Conservation (phyloP, 108 stramenopile genomes). For the Seminavis robusta region DNA sequence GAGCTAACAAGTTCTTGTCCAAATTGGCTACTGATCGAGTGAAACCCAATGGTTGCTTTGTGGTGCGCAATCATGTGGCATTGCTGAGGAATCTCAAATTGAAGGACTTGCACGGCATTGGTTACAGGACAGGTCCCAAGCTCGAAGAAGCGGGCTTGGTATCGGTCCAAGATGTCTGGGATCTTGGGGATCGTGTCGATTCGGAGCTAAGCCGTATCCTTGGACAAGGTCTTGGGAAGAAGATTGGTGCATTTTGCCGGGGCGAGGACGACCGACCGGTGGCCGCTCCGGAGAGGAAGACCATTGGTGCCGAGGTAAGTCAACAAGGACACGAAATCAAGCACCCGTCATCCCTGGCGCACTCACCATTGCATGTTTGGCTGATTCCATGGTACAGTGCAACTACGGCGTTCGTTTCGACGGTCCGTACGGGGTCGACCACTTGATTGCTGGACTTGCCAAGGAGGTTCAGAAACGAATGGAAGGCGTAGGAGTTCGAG, state of each 20-base stretch:
- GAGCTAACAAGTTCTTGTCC: slow-evolving; percentile 81
- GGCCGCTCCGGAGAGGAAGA: slow-evolving; percentile 69
- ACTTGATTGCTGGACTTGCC: slow-evolving; percentile 75
- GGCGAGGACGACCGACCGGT: slow-evolving; percentile 87
- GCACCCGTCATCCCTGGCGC: background rate
- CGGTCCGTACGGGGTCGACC: slow-evolving; percentile 73
- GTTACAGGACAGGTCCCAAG: slow-evolving; percentile 68
- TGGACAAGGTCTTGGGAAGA: slow-evolving; percentile 66
- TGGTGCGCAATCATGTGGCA: slow-evolving; percentile 57
- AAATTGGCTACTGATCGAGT: slow-evolving; percentile 87
- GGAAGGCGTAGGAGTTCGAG: slow-evolving; percentile 53
- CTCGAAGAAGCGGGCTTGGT: slow-evolving; percentile 45
- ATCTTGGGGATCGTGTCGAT: slow-evolving; percentile 53
- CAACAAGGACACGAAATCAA: background rate
- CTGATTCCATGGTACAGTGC: slow-evolving; percentile 28
- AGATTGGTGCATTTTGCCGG: slow-evolving; percentile 64
- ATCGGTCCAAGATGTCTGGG: slow-evolving; percentile 83
- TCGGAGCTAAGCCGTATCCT: slow-evolving; percentile 51
- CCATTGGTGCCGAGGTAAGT: slow-evolving; percentile 87
- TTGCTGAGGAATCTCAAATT: slow-evolving; percentile 62
- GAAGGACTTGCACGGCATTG: slow-evolving; percentile 87
- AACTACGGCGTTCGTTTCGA: slow-evolving; percentile 93
- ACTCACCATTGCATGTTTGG: background rate
- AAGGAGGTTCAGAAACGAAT: slow-evolving; percentile 83
- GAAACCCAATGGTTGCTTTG: slow-evolving; percentile 80